Evolutionary conservation across 495 filamentous ascomycete species (phyloP), one percentile per base, ranked within the genome.

Genomic region (Articulospora tetracladia): DNA sequence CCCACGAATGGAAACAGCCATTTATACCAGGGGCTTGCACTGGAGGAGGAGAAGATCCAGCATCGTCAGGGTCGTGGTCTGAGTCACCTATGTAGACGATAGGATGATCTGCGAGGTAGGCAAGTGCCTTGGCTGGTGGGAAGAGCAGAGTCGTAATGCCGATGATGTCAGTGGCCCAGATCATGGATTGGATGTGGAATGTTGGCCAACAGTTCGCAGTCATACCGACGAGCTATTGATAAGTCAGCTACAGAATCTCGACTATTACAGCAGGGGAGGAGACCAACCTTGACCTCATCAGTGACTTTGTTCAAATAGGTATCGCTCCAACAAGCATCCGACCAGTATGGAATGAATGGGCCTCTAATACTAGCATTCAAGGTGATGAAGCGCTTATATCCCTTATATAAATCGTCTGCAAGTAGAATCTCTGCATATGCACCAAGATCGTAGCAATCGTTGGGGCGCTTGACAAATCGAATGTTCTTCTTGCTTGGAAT

Each of bases 171-270:
- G 71, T 73, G 1, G 73, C 73, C 66, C 64, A 71, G 60, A 76
- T 69, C 69, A 72, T 73, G 54, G 68, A 64, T 49, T 74, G 69
- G 44, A 72, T 60, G 60, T 73, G 73, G 41, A 59, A 55, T 46
- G 61, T 61, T 25, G 60, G 59, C 22, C 67, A 67, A 58, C 72
- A 74, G 63, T 59, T 71, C 7, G 58, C 58, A 0, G 72, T 69
- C 68, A 70, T 70, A n/a, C 72, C 72, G 1, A 73, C 72, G 19
- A 76, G 64, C 71, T 64, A 48, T 52, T 23, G n/a, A 28, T 0
- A 2, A 32, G 26, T 52, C 30, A 30, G 23, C 23, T 46, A 4
- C 1, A 28, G 17, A 27, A n/a, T 24, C 24, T 3, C n/a, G 8
- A 13, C 6, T 7, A 24, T 34, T 7, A 41, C 15, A 41, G 24